phyloP scores from a whole-genome alignment of 306 rosid genomes.

The Quercus ilex region DNA sequence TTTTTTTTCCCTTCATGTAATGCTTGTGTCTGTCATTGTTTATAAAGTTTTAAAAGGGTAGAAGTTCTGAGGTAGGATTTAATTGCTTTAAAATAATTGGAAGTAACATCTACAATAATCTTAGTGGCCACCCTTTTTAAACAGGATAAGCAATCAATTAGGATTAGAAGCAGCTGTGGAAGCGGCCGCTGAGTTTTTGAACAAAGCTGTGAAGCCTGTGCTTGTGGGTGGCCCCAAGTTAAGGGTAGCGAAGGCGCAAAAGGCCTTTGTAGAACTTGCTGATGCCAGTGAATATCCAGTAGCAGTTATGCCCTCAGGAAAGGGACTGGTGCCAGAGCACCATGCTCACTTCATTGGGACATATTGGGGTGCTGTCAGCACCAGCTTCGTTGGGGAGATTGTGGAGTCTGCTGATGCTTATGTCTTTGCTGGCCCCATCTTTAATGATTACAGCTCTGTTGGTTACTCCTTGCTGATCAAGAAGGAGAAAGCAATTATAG shows the following conservation, averaged over 20 bases:
- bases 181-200: conserved; percentile 67
- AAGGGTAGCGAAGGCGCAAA: conserved; percentile 61
- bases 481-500: conserved; percentile 66
- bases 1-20: not conserved
- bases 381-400: conserved; percentile 75
- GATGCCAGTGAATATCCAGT: conserved; percentile 77
- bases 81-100: not conserved
- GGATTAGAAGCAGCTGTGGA: conserved; percentile 93
- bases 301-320: conserved; percentile 80
- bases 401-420: conserved; percentile 92
- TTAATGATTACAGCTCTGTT: conserved; percentile 89
- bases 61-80: not conserved
- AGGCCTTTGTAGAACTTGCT: conserved; percentile 66
- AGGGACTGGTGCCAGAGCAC: conserved; percentile 79
- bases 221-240: conserved; percentile 79
- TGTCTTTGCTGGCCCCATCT: conserved; percentile 76
- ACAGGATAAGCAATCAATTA: conserved; percentile 58
- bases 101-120: not conserved
- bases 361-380: conserved; percentile 88
- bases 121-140: not conserved
- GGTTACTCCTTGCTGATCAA: conserved; percentile 79
- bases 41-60: not conserved
- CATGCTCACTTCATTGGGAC: conserved; percentile 71
- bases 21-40: not conserved
- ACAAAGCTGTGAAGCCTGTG: conserved; percentile 81